Base-by-base conservation (phyloP, 2,329 filamentous ascomycete genomes). In the Colletotrichum melonis region DNA sequence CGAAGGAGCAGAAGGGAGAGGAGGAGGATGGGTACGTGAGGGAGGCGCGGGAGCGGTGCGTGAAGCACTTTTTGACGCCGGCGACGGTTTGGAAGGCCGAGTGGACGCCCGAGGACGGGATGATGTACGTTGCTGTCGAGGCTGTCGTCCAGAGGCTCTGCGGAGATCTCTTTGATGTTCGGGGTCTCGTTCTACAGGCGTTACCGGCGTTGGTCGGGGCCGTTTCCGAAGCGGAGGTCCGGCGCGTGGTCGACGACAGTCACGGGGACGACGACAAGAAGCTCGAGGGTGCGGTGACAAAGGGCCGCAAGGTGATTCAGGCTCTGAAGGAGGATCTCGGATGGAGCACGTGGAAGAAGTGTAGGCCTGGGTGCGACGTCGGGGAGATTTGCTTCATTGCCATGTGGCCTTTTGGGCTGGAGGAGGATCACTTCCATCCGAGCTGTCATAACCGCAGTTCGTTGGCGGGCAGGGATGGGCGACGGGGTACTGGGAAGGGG, bases 261-360 rank as follows among this genome's bases (percentile, higher is more conserved):
- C 22, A 24, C 9, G 32, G 9, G 28, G 14, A 30, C 6, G 19
- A 30, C 7, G 24, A 5, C 1, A 11, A 28, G 24, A 49, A 24
- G 49, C 35, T 73, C 1, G 60, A 28, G 0, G 56, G 5, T 0
- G 73, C 69, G 14, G 70, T 77, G 0, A 55, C 49, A 42, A 24
- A 16, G 16, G 76, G 71, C 4, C 69, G 72, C 1, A 32, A 35
- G 22, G 63, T 77, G 7, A 64, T 82, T 8, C 74, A 68, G 19
- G 42, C 64, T 0, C 67, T 93, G 19, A 85, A 88, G 24, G 74
- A 80, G 1, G 87, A 87, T 69, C 82, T 93, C 2, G 83, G 84
- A 7, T 93, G 91, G 91, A 86, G 88, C 4, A 85, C 81, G 0
- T 92, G 90, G 90, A 91, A 89, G 76, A 84, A 86, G 63, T 90